Conservation (phyloP, 2,329 filamentous ascomycete genomes). For the Aspergillus hiratsukae region DNA sequence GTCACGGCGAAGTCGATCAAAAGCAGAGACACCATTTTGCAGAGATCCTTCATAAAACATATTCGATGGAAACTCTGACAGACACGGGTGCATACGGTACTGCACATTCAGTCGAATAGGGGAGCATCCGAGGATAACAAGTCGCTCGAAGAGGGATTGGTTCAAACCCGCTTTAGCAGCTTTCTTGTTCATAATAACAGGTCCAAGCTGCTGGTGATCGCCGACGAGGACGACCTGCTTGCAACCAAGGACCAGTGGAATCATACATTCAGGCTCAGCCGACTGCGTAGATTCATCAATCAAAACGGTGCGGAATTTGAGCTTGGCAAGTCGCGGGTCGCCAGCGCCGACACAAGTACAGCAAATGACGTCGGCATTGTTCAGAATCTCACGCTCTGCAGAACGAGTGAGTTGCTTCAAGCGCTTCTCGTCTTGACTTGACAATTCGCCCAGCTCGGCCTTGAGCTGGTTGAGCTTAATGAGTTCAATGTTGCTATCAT, state of each 20-base stretch:
- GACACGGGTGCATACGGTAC: constrained; percentile 97
- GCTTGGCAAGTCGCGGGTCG: constrained; percentile 89
- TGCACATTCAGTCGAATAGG: constrained; percentile 94
- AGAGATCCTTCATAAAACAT: constrained; percentile 99
- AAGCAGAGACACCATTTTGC: constrained; percentile 91
- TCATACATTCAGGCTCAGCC: constrained; percentile 98
- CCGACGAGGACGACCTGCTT: constrained; percentile 99
- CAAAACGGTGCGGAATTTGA: constrained; percentile 96
- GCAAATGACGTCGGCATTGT: constrained; percentile 95
- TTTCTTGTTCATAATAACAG: constrained; percentile 99
- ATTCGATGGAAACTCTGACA: constrained; percentile 96
- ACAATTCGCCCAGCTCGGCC: constrained; percentile 82
- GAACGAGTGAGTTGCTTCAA: constrained; percentile 92
- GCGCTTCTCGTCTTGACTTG: constrained; percentile 96
- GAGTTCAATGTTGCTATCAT: constrained; percentile 91
- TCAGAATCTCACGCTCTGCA: constrained; percentile 91
- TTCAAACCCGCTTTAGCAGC: constrained; percentile 95
- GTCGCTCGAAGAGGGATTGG: constrained; percentile 95
- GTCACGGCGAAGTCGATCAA: constrained; percentile 81
- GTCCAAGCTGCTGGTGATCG: constrained; percentile 95
- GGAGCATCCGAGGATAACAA: constrained; percentile 84
- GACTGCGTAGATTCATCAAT: constrained; percentile 99
- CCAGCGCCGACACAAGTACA: constrained; percentile 97
- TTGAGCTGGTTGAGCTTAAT: constrained; percentile 92
- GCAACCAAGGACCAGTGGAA: constrained; percentile 91